phyloP scores from a whole-genome alignment of 2,329 filamentous ascomycete genomes.

The Aspergillus fumigatiaffinis region DNA sequence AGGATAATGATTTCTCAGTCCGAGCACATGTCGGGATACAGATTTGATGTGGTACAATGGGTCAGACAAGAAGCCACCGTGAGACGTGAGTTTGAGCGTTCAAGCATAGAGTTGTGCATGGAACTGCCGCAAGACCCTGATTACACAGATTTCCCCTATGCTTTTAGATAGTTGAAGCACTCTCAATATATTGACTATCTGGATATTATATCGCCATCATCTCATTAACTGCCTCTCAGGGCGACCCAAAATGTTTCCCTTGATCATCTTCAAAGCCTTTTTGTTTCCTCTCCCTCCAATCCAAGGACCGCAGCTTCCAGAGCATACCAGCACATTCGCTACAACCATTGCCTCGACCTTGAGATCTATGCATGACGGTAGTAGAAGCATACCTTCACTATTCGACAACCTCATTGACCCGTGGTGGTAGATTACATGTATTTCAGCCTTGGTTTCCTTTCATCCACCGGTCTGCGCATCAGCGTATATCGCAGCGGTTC shows the following conservation, averaged over 20 bases:
- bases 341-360: background rate
- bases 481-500: constrained; percentile 6
- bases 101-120: background rate
- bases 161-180: background rate
- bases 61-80: background rate
- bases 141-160: too few relatives aligned
- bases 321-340: background rate
- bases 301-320: background rate
- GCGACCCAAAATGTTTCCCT: background rate
- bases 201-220: too few relatives aligned
- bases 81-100: background rate
- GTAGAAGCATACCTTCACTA: constrained; percentile 4
- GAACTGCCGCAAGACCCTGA: background rate
- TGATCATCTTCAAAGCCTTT: background rate
- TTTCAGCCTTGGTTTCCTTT: background rate
- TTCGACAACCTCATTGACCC: background rate
- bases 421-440: constrained; percentile 4
- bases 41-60: background rate
- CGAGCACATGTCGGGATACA: background rate
- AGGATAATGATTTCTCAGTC: background rate
- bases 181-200: background rate
- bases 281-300: background rate
- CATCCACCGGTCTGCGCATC: background rate
- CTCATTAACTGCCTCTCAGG: background rate
- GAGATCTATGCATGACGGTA: background rate